These are phyloP conservation scores for Prototheca cutis DNA, from an alignment of 163 green algal species.

Conservation along the genomic window DNA sequence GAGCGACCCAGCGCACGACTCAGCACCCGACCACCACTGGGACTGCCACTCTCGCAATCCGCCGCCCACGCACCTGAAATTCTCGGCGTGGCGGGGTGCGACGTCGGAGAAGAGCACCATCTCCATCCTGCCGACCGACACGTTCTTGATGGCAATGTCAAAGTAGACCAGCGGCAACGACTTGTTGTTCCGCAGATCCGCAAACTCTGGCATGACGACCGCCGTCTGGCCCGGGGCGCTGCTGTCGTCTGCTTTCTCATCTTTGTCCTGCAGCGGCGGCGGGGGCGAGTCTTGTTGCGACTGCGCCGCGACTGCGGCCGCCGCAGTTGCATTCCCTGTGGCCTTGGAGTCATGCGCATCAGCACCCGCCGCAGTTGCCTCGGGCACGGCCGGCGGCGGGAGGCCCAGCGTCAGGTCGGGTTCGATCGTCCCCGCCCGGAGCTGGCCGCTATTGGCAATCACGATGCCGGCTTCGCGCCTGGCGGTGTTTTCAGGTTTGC, in stretches of 20 bases:
- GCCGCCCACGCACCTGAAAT: constrained; percentile 24
- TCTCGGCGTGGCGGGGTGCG: constrained; percentile 45
- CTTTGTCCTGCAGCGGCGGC: too few species aligned
- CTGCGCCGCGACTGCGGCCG: too few species aligned
- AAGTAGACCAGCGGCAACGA: constrained; percentile 54
- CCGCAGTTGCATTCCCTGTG: too few species aligned
- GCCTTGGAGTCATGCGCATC: too few species aligned
- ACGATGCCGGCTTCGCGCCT: constrained; percentile 35
- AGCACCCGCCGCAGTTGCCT: too few species aligned
- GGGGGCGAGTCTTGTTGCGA: too few species aligned
- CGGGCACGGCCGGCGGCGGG: too few species aligned
- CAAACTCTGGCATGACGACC: not conserved
- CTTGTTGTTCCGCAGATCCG: constrained; percentile 27
- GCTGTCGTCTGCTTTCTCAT: too few species aligned
- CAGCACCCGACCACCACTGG: not conserved
- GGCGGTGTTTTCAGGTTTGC: constrained; percentile 41
- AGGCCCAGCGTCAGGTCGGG: too few species aligned
- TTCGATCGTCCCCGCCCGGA: constrained; percentile 29
- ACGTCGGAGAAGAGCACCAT: constrained; percentile 57
- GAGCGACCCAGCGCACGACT: too few species aligned
- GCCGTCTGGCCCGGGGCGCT: too few species aligned
- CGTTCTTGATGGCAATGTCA: constrained; percentile 47
- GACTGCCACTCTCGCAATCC: not conserved
- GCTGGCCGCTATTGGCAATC: constrained; percentile 48
- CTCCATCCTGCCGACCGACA: constrained; percentile 51